Evolutionary conservation across 2,329 filamentous ascomycete genomes (phyloP).

Genomic region (Ceratocystis smalleyi): DNA sequence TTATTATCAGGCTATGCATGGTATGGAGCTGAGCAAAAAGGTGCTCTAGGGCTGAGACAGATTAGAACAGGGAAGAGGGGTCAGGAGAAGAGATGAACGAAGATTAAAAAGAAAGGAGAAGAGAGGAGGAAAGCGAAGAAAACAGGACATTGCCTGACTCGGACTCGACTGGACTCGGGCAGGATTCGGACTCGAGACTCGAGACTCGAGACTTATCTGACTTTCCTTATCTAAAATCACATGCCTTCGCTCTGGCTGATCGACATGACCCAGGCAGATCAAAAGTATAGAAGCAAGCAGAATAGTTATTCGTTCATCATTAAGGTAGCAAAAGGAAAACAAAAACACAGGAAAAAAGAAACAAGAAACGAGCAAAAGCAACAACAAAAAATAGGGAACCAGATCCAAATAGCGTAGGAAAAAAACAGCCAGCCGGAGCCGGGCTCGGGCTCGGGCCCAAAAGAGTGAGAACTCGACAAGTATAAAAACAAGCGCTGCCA

Average conservation of each 20-base stretch:
- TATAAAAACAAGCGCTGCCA: not conserved
- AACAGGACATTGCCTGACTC: not conserved
- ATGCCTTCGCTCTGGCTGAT: not conserved
- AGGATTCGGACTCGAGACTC: not conserved
- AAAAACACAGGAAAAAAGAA: not conserved
- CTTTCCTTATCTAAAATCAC: not conserved
- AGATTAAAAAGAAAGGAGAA: not conserved
- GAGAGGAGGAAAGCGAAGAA: not conserved
- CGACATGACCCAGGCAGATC: too few species aligned
- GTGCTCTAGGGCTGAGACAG: not conserved
- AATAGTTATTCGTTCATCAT: not conserved
- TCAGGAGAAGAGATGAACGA: not conserved
- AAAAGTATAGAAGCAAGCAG: too few species aligned
- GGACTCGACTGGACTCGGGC: not conserved
- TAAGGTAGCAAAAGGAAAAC: not conserved
- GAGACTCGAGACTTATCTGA: not conserved
- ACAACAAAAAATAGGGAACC: too few species aligned
- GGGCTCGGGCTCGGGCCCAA: too few species aligned
- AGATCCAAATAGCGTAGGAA: not conserved
- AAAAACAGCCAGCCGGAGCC: too few species aligned
- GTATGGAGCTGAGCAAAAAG: not conserved
- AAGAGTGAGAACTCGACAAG: constrained; percentile 2
- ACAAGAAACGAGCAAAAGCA: not conserved
- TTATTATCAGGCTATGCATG: not conserved
- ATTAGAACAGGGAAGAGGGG: too few species aligned